A percentile compares a stretch with the other conserved stretches of the same genome.
Evolutionary conservation across 345 rosid species (phyloP).

Genomic region (Mercurialis annua): DNA sequence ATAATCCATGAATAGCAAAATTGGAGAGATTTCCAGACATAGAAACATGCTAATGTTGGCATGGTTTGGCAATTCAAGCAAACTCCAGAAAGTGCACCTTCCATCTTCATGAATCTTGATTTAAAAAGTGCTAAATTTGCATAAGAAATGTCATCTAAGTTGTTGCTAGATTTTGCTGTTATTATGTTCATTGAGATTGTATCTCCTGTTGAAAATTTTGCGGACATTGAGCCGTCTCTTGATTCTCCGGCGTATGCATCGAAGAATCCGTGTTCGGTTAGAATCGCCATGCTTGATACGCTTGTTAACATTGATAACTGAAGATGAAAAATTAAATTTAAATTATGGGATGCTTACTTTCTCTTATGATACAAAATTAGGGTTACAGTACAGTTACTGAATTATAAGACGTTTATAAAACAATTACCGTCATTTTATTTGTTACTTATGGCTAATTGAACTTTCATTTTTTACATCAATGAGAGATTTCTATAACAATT

Average conservation of each 20-base stretch:
- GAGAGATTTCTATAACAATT: too few species aligned
- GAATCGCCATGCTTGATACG: slow-evolving; percentile 40
- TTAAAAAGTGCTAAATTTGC: slow-evolving; percentile 46
- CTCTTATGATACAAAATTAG: too few species aligned
- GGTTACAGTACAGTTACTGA: too few species aligned
- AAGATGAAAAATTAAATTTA: neutral
- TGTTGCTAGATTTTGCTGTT: slow-evolving; percentile 19
- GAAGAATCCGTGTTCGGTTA: slow-evolving; percentile 40
- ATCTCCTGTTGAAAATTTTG: slow-evolving; percentile 47
- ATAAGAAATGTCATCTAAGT: slow-evolving; percentile 33
- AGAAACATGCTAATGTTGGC: slow-evolving; percentile 35
- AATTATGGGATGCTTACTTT: too few species aligned
- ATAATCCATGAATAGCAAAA: slow-evolving; percentile 51
- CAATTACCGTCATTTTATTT: too few species aligned
- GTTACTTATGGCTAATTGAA: too few species aligned
- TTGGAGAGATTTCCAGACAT: slow-evolving; percentile 45
- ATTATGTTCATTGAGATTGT: slow-evolving; percentile 30
- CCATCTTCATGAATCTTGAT: slow-evolving; percentile 40
- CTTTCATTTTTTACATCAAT: too few species aligned
- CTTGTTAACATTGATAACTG: slow-evolving; percentile 41
- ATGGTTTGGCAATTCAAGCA: slow-evolving; percentile 36
- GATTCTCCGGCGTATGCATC: slow-evolving; percentile 57
- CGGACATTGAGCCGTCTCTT: slow-evolving; percentile 35
- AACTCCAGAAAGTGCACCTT: slow-evolving; percentile 47
- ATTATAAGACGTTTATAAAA: too few species aligned